These are phyloP conservation scores for Ophiostoma populinum DNA, from an alignment of 2,329 filamentous ascomycete species.

Conservation along the genomic window DNA sequence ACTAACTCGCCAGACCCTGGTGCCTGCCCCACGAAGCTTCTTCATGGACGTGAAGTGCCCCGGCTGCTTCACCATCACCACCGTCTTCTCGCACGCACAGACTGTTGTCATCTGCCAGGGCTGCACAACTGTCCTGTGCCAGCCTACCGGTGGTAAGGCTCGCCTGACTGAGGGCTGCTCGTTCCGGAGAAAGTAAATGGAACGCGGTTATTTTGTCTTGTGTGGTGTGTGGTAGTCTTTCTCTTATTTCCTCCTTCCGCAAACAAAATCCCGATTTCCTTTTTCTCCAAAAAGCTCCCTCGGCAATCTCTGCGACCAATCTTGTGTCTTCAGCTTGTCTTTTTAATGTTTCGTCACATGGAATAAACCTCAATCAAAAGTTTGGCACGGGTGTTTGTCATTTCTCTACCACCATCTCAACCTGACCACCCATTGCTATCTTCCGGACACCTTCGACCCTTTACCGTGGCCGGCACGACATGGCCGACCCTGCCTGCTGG, in stretches of 20 bases:
- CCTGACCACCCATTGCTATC: not conserved
- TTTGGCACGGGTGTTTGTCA: conserved; percentile 9
- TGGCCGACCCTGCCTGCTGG: no score
- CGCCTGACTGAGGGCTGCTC: conserved; percentile 99
- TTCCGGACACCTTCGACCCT: no score
- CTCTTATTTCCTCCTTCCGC: conserved; percentile 1
- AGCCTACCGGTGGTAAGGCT: conserved; percentile 98
- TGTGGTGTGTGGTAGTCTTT: not conserved
- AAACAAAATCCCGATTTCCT: not conserved
- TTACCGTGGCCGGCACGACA: no score
- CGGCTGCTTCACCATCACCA: conserved; percentile 99
- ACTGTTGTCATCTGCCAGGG: conserved; percentile 99
- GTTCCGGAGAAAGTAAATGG: conserved; percentile 96
- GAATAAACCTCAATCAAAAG: conserved; percentile 4
- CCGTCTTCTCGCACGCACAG: conserved; percentile 99
- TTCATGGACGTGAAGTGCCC: conserved; percentile 99
- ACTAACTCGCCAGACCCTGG: conserved; percentile 50
- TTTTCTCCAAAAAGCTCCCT: not conserved
- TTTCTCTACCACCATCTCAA: not conserved
- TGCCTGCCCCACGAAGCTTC: conserved; percentile 94
- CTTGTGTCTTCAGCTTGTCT: conserved; percentile 3
- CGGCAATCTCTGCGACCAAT: conserved; percentile 2
- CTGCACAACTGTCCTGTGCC: conserved; percentile 98
- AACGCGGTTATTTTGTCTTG: conserved; percentile 1
- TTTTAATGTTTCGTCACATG: conserved; percentile 3